A percentile compares a stretch with the other conserved stretches of the same genome.
Conservation (phyloP, 116 monocot species). For the Posidonia oceanica region DNA sequence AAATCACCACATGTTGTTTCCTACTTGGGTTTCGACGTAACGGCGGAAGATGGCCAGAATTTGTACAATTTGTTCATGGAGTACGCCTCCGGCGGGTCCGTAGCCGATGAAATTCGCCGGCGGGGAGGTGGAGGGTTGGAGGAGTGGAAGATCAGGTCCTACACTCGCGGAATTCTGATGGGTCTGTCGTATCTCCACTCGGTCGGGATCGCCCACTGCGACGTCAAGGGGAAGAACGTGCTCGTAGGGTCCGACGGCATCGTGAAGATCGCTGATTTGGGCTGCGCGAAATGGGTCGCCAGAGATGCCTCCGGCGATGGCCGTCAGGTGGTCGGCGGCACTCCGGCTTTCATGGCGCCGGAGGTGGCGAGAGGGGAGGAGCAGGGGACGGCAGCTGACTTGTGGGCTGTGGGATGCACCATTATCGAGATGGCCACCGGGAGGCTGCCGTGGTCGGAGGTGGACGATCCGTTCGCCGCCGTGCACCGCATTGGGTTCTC, state of each 20-base stretch:
- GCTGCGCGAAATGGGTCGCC: constrained; percentile 26
- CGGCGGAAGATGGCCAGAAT: constrained; percentile 7
- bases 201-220: constrained; percentile 47
- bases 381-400: constrained; percentile 43
- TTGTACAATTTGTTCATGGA: constrained; percentile 68
- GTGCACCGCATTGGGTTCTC: constrained; percentile 44
- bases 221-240: constrained; percentile 59
- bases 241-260: constrained; percentile 37
- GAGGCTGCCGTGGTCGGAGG: constrained; percentile 40
- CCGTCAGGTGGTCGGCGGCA: constrained; percentile 42
- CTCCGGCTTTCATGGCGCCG: constrained; percentile 24
- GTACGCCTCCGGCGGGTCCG: constrained; percentile 60
- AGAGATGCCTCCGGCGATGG: background rate
- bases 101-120: constrained; percentile 29
- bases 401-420: constrained; percentile 73
- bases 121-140: constrained; percentile 14
- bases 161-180: constrained; percentile 21
- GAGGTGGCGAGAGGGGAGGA: constrained; percentile 26
- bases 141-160: constrained; percentile 19
- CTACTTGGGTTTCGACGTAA: constrained; percentile 42
- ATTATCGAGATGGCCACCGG: constrained; percentile 80
- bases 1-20: constrained; percentile 33
- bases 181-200: constrained; percentile 49
- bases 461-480: constrained; percentile 10
- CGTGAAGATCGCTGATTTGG: constrained; percentile 61